Conservation (phyloP, 169 alveolate genomes). For the Plasmodium relictum region DNA sequence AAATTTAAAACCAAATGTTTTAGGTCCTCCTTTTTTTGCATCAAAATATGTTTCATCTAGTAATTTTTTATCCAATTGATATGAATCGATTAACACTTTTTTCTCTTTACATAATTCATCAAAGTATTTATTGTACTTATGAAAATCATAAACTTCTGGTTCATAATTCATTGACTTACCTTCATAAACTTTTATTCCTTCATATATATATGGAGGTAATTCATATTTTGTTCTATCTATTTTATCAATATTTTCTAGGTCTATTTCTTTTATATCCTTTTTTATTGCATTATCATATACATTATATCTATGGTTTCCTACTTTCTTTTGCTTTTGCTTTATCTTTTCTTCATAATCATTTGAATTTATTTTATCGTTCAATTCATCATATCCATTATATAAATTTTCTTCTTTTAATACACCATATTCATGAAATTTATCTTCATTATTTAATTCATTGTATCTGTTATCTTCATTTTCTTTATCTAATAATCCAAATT, state of each 20-base stretch:
- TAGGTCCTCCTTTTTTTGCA: conserved; percentile 79
- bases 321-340: conserved; percentile 10
- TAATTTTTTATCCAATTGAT: conserved; percentile 62
- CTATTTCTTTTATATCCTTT: conserved; percentile 36
- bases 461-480: conserved; percentile 3
- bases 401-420: conserved; percentile 17
- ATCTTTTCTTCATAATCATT: conserved; percentile 8
- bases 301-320: conserved; percentile 59
- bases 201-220: conserved; percentile 72
- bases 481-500: conserved; percentile 15
- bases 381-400: background rate
- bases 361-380: background rate
- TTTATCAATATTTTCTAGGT: conserved; percentile 53
- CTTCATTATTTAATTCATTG: background rate
- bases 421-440: conserved; percentile 19
- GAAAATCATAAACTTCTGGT: conserved; percentile 77
- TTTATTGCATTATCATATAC: conserved; percentile 56
- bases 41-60: conserved; percentile 75
- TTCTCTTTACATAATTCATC: conserved; percentile 73
- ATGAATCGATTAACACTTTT: conserved; percentile 48
- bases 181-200: conserved; percentile 59
- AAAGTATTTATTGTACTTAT: conserved; percentile 75
- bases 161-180: conserved; percentile 52
- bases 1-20: conserved; percentile 89
- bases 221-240: conserved; percentile 44